A percentile compares a stretch with the other conserved stretches of the same genome.
phyloP scores from a whole-genome alignment of 148 eudicot genomes.

The Rhododendron kiyosumense region DNA sequence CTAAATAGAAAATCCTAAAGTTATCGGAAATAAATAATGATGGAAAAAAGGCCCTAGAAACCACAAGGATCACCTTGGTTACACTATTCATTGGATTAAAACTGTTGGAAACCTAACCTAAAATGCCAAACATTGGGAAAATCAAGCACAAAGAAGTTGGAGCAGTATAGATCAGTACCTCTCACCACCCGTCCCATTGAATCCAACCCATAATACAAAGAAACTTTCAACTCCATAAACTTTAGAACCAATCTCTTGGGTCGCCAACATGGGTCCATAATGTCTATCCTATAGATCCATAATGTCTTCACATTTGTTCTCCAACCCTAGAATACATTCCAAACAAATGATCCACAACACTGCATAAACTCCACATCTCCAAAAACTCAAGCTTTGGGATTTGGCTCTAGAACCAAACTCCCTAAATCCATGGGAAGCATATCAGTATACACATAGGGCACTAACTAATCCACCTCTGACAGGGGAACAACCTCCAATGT shows the following conservation, averaged over 20 bases:
- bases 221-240: background rate
- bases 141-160: background rate
- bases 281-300: background rate
- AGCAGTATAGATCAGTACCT: background rate
- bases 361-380: background rate
- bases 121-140: background rate
- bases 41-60: background rate
- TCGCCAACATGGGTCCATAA: background rate
- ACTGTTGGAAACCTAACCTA: background rate
- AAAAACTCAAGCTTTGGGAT: background rate
- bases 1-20: constrained; percentile 1
- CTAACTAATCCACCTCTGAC: background rate
- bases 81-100: background rate
- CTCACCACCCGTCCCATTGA: background rate
- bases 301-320: background rate
- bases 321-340: background rate
- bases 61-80: background rate
- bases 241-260: background rate
- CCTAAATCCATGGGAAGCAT: background rate
- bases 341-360: background rate
- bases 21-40: background rate
- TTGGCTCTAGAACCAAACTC: background rate
- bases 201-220: background rate
- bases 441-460: background rate
- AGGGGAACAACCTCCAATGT: background rate